Evolutionary conservation across 192 early-diverging fungal genomes (phyloP), one percentile per base, ranked within the genome.

Genomic region (Coemansia sp.): DNA sequence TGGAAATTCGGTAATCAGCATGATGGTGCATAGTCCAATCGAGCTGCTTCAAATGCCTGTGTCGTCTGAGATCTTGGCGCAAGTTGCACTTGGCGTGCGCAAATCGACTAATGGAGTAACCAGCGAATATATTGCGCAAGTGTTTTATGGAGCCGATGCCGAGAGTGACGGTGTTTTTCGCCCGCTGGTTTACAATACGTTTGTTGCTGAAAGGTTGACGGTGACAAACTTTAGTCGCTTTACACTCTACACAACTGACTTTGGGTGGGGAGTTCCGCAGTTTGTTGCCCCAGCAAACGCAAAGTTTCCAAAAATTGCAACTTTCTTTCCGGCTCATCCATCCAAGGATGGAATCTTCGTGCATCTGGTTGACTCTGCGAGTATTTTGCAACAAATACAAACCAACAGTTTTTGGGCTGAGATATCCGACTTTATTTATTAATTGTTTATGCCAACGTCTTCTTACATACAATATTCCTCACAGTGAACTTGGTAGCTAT

Each of bases 181-280:
- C 12, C 24, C 31, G 53, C 24, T 17, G 2, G 12, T 59, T 15
- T 44, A 20, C 14, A 42, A 37, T 0, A 2, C 21, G 3, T 14
- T 15, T 1, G 21, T 28, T 31, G 23, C 57, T 7, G 40, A 42
- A 25, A 50, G n/a, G 10, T 26, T 26, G 11, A 5, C 24, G 1
- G 40, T 26, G 11, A 18, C n/a, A 37, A 54, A 49, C 17, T 54
- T 17, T 36, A 31, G 20, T 36, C 17, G 52, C 15, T 31, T 40
- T 38, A 56, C 12, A 11, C 23, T 11, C 36, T 57, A 62, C 37
- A 23, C 0, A 0, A 15, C 12, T 3, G 56, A 69, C 50, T 69
- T 69, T 69, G 67, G 67, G 4, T 38, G 15, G 49, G 67, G 60
- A 3, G 7, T 28, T 7, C 67, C 67, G 1, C 31, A 48, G 46